Base-by-base conservation (phyloP, 257 asterid species). In the Coffea eugenioides region DNA sequence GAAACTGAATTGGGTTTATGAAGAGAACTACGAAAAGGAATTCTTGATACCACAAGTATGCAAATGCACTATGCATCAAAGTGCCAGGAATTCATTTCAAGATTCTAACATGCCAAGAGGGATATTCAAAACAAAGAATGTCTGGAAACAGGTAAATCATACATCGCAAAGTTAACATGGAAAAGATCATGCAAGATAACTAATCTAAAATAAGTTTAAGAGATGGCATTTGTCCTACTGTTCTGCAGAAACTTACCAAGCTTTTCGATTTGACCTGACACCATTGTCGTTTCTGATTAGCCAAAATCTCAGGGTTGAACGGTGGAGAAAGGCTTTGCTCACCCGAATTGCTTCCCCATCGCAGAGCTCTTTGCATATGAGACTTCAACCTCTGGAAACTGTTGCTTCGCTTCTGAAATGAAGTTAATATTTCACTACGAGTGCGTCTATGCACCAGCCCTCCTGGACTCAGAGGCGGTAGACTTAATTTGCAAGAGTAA, bases 251-350 rank as follows among this genome's bases (percentile, higher is more conserved):
- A 76, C 91, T 80, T 92, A 95, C 99, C 98, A 66, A 56, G 80
- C 91, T 69, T 82, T 88, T 92, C 16, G 99, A 92, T 81, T 92
- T 89, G 79, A 89, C 85, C 84, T 90, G 92, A 90, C 90, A 92
- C 99, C 99, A 95, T 83, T 92, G 98, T 70, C 99, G 84, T 87
- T 95, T 95, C 88, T 92, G 99, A 80, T 95, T 90, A 69, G 98
- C 95, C 77, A 93, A 88, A 88, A 92, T 90, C 94, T 94, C 97
- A 9, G 98, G 97, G 88, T 94, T 90, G 59, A 94, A 90, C 62
- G 92, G 80, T 18, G 89, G 83, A 73, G 74, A 85, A 36, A 48
- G 76, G 79, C 80, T 79, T 73, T 89, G 90, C 25, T 83, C 93
- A 23, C 81, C 88, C 65, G 81, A 82, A 85, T 86, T 82, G 74